Evolutionary conservation across 768 basidiomycete species (phyloP).

Genomic region (Agaricus subrufescens): DNA sequence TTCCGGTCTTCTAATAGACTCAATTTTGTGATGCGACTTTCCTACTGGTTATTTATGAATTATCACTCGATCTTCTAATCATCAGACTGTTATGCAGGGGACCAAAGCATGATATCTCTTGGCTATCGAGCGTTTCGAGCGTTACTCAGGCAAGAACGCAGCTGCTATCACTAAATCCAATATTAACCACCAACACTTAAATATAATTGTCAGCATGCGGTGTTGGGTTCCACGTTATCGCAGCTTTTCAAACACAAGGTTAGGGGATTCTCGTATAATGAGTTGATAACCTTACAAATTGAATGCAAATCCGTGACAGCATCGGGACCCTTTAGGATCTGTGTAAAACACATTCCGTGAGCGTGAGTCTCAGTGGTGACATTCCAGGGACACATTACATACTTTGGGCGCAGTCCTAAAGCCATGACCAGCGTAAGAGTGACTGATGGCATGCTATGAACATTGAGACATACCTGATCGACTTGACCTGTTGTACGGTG

Average conservation of each 20-base stretch:
- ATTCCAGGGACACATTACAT: neutral
- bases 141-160: too few species aligned
- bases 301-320: slow-evolving; percentile 6
- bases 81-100: too few species aligned
- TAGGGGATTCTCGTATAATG: neutral
- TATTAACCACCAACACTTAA: too few species aligned
- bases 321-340: neutral
- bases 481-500: neutral
- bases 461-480: slow-evolving; percentile 1
- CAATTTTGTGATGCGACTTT: too few species aligned
- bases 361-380: neutral
- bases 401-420: slow-evolving; percentile 2
- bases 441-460: neutral
- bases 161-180: too few species aligned
- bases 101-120: too few species aligned
- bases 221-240: neutral
- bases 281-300: neutral
- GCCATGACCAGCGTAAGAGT: neutral
- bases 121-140: too few species aligned
- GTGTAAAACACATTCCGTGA: neutral
- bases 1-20: too few species aligned
- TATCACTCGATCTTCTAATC: too few species aligned
- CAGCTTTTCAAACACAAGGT: neutral
- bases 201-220: neutral
- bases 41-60: too few species aligned